phyloP scores from a whole-genome alignment of 2,329 filamentous ascomycete species.

The Coniochaeta sp. region DNA sequence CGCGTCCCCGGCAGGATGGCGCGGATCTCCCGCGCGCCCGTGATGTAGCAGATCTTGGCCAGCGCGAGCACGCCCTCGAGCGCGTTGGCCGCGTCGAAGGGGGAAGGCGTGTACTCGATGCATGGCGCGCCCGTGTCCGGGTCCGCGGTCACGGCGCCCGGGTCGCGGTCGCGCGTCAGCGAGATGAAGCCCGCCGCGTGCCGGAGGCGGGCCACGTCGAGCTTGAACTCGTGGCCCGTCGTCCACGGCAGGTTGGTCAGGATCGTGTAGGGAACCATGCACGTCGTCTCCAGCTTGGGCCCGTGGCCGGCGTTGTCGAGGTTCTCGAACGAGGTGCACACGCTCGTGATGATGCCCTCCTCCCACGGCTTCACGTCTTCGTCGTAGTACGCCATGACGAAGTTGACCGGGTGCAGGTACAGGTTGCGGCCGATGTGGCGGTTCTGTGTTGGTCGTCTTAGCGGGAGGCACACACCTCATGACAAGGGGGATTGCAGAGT shows the following conservation, averaged over 20 bases:
- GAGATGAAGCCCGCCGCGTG: conserved; percentile 67
- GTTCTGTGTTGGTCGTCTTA: conserved; percentile 48
- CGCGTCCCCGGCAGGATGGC: conserved; percentile 53
- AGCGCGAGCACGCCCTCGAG: conserved; percentile 65
- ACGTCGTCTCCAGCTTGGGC: conserved; percentile 68
- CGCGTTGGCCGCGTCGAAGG: conserved; percentile 65
- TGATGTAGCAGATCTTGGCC: conserved; percentile 70
- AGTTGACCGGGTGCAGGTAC: conserved; percentile 68
- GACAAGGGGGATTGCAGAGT: background rate
- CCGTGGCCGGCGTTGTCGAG: conserved; percentile 76
- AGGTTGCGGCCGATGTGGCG: conserved; percentile 76
- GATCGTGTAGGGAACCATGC: conserved; percentile 63
- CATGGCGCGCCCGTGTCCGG: conserved; percentile 55
- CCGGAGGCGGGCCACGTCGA: conserved; percentile 59
- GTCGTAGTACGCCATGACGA: conserved; percentile 55
- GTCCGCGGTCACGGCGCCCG: conserved; percentile 68
- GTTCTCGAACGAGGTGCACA: conserved; percentile 73
- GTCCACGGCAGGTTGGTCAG: conserved; percentile 59
- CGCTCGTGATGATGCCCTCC: conserved; percentile 66
- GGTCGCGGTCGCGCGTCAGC: conserved; percentile 67
- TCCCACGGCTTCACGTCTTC: conserved; percentile 66
- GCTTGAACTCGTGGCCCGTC: conserved; percentile 64
- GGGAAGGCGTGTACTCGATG: conserved; percentile 63
- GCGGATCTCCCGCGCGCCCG: conserved; percentile 75
- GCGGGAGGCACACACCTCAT: conserved; percentile 19